Conservation (phyloP, 2,329 filamentous ascomycete species). For the Neoscytalidium dimidiatum region DNA sequence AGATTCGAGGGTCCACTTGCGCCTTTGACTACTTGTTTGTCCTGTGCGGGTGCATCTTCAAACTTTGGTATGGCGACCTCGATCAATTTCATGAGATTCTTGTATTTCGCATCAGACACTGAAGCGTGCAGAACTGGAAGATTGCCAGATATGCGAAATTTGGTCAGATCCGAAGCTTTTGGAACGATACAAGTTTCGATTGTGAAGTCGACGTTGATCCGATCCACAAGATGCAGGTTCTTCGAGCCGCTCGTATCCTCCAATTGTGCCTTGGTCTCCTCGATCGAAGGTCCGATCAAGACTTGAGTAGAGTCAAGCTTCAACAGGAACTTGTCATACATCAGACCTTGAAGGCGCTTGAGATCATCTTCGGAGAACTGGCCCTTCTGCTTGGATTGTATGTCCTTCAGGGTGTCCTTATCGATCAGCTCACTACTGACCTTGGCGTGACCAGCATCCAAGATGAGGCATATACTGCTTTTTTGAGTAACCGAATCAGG, state of each 20-base stretch:
- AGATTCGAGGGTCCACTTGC: constrained; percentile 39
- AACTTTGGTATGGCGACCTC: constrained; percentile 93
- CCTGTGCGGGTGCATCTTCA: constrained; percentile 47
- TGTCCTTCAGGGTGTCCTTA: constrained; percentile 81
- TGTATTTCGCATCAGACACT: constrained; percentile 94
- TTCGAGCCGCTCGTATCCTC: constrained; percentile 66
- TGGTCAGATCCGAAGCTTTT: constrained; percentile 89
- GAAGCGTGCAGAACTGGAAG: constrained; percentile 89
- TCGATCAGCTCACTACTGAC: constrained; percentile 94
- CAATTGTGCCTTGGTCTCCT: constrained; percentile 83
- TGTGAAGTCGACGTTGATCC: constrained; percentile 95
- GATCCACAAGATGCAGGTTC: constrained; percentile 86
- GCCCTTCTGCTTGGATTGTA: constrained; percentile 87
- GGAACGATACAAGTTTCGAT: constrained; percentile 97
- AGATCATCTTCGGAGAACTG: constrained; percentile 88
- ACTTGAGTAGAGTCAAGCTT: constrained; percentile 94
- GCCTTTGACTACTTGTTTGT: constrained; percentile 39
- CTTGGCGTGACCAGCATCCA: constrained; percentile 95
- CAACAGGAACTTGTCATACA: constrained; percentile 97
- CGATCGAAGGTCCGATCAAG: constrained; percentile 89
- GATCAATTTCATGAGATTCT: constrained; percentile 92
- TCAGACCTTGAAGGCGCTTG: constrained; percentile 81
- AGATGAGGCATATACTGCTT: constrained; percentile 82
- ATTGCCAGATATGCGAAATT: constrained; percentile 87
- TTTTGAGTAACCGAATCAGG: constrained; percentile 86